Base-by-base conservation (phyloP, 202 grass and related monocot species). In the Panicum hallii region DNA sequence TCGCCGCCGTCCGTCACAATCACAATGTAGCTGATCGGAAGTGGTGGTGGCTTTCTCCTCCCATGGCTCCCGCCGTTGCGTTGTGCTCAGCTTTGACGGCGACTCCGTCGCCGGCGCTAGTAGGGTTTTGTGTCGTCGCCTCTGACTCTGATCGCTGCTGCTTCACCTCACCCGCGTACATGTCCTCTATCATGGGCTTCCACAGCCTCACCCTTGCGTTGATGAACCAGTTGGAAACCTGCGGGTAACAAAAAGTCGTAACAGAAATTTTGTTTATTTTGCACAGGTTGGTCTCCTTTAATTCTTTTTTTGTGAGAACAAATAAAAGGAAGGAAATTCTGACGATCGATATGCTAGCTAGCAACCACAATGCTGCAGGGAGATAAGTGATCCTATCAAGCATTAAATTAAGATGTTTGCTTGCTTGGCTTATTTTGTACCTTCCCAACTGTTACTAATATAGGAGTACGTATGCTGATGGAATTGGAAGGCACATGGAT, bases 191-290 rank as follows among this genome's bases (percentile, higher is more conserved):
- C 95, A 98, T 98, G 34, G 95, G 95, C 81, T 98, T 98, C 95
- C 95, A 98, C 58, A 98, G 84, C 80, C 95, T 84, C 44, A 98
- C 95, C 61, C 95, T 78, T 54, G 95, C 95, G 46, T 98, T 98
- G 91, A 98, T 98, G 91, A 98, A 98, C 95, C 95, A 98, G 75
- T 95, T 98, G 56, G 91, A 93, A 19, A 98, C 95, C 95, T 98
- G 87, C 76, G 32, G 19, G 1, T 36, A 49, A 0, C 44, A 45
- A 45, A 45, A 49, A 12, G 50, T 20, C 30, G 30, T 32, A 2
- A 26, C 1, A 20, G 16, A 63, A 55, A 15, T 13, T 58, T 11
- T 32, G 20, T 42, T 40, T 70, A 60, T 19, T 16, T 48, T 48
- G 46, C 46, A 48, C 12, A 44, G 5, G 9, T 44, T 44, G 42